These are phyloP conservation scores for Emericellopsis atlantica DNA, from an alignment of 2,329 filamentous ascomycete species.

Conservation along the genomic window DNA sequence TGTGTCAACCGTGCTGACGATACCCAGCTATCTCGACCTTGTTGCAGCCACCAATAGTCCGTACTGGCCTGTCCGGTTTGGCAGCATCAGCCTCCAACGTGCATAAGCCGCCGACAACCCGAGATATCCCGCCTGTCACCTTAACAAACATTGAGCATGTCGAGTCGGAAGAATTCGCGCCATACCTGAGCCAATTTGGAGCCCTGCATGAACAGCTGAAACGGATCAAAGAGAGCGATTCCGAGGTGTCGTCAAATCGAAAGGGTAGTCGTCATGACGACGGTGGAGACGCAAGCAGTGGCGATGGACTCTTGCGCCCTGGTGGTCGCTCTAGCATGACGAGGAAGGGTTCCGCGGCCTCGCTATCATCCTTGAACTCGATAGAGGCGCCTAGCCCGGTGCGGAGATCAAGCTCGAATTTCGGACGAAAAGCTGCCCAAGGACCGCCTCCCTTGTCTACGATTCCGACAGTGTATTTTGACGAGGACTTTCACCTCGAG, in stretches of 20 bases:
- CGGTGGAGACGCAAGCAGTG: slow-evolving; percentile 17
- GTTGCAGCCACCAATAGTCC: slow-evolving; percentile 80
- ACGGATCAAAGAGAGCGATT: slow-evolving; percentile 65
- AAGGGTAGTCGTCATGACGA: slow-evolving; percentile 30
- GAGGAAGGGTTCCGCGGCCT: slow-evolving; percentile 25
- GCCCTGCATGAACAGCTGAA: slow-evolving; percentile 82
- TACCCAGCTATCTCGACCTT: slow-evolving; percentile 73
- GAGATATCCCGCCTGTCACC: slow-evolving; percentile 87
- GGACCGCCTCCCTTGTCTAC: slow-evolving; percentile 80
- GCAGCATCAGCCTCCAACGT: slow-evolving; percentile 55
- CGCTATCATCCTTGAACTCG: slow-evolving; percentile 35
- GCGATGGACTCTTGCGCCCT: slow-evolving; percentile 34
- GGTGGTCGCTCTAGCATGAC: slow-evolving; percentile 10
- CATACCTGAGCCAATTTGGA: slow-evolving; percentile 77
- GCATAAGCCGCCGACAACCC: slow-evolving; percentile 71
- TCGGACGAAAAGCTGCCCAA: slow-evolving; percentile 47
- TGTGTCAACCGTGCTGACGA: neutral
- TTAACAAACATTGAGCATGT: slow-evolving; percentile 79
- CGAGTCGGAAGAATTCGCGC: slow-evolving; percentile 65
- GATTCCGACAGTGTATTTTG: slow-evolving; percentile 87
- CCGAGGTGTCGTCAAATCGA: slow-evolving; percentile 38
- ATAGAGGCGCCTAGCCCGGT: slow-evolving; percentile 29
- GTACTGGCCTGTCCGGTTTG: slow-evolving; percentile 76
- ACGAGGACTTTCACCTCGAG: slow-evolving; percentile 87
- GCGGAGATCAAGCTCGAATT: slow-evolving; percentile 32